Conservation (phyloP, 1,284 basidiomycete genomes). For the Cutaneotrichosporon cavernicola region DNA sequence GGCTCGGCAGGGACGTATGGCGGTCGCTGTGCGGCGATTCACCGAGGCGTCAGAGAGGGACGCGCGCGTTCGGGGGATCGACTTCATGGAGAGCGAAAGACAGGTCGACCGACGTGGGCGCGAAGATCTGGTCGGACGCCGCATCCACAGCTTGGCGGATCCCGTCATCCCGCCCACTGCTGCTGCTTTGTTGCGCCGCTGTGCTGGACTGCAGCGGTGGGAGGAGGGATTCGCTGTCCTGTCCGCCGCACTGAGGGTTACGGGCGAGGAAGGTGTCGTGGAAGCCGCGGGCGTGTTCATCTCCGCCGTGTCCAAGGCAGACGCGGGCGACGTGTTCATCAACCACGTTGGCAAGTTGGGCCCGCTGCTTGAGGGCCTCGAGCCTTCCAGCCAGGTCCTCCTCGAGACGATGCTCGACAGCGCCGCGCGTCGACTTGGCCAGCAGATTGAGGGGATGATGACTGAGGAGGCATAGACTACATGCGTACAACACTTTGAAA, state of each 20-base stretch:
- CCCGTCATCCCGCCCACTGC: conserved; percentile 10
- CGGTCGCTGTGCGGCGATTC: neutral
- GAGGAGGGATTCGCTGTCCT: conserved; percentile 8
- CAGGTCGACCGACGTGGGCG: neutral
- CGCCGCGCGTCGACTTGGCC: neutral
- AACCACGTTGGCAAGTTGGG: neutral
- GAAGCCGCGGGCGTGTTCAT: conserved; percentile 2
- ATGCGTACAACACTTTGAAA: neutral
- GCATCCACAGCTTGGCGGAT: neutral
- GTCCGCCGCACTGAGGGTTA: neutral
- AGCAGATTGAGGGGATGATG: neutral
- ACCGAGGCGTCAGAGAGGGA: neutral
- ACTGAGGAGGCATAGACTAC: neutral
- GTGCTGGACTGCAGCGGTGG: conserved; percentile 5
- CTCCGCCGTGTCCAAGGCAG: neutral
- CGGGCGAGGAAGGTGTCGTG: neutral
- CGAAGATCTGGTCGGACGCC: neutral
- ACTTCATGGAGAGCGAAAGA: neutral
- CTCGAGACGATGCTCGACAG: conserved; percentile 8
- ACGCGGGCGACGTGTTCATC: conserved; percentile 1
- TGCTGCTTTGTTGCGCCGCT: conserved; percentile 7
- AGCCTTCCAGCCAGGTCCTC: conserved; percentile 8
- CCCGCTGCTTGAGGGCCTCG: neutral
- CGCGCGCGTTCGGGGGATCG: conserved; percentile 6
- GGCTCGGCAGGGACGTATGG: conserved; percentile 5